Conservation (phyloP, 2,329 filamentous ascomycete species). For the Fusarium pseudograminearum region DNA sequence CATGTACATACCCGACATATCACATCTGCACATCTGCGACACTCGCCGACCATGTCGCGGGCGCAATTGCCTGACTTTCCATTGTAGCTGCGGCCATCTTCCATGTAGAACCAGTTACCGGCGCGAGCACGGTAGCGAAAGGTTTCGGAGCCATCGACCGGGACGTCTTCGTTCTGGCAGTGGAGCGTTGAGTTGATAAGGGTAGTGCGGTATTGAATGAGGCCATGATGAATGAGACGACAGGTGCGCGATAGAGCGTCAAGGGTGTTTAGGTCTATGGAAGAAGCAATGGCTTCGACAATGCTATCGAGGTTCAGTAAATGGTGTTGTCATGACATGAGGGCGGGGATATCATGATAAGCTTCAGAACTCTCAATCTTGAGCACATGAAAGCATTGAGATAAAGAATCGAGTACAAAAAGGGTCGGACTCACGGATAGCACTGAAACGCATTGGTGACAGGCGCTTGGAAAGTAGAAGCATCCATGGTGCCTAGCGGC, state of each 20-base stretch:
- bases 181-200: constrained; percentile 81
- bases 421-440: constrained; percentile 44
- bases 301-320: constrained; percentile 66
- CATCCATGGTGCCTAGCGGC: constrained; percentile 45
- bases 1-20: constrained; percentile 79
- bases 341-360: constrained; percentile 37
- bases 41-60: constrained; percentile 86
- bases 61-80: constrained; percentile 85
- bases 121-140: constrained; percentile 69
- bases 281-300: constrained; percentile 77
- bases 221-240: constrained; percentile 79
- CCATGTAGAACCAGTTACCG: constrained; percentile 70
- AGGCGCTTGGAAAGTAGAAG: constrained; percentile 42
- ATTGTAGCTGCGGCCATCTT: constrained; percentile 64
- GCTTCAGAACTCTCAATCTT: background rate
- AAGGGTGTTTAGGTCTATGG: constrained; percentile 88
- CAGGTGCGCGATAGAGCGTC: constrained; percentile 86
- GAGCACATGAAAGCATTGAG: constrained; percentile 15
- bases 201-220: constrained; percentile 81
- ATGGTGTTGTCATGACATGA: constrained; percentile 29
- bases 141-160: constrained; percentile 66
- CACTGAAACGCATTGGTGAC: constrained; percentile 46
- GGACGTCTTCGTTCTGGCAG: constrained; percentile 77
- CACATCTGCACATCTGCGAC: constrained; percentile 79
- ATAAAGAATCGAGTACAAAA: background rate